Base-by-base conservation (phyloP, 208 protist species). In the Trypanosoma vivax region DNA sequence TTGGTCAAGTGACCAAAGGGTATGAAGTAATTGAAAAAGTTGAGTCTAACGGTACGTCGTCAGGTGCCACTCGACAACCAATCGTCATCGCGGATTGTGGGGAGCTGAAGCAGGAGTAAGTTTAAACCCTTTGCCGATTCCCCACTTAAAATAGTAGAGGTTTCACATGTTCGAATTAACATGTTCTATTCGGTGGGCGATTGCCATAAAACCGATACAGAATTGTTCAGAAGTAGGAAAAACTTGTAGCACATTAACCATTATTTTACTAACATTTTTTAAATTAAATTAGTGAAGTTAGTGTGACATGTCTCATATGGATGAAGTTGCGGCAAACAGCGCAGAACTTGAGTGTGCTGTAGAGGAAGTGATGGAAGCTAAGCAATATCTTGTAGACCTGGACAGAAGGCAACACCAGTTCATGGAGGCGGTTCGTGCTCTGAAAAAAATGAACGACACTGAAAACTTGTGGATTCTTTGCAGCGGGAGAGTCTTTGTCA, bases 1-100 rank as follows among this genome's bases (percentile, higher is more conserved):
- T 98, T 61, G 96, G 96, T 18, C 72, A 93, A 50, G 78, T 97
- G 23, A 77, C 79, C 27, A 79, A 94, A 54, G 88, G 89, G 43
- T 84, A 85, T 58, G 81, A 96, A 14, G 61, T 92, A 40, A 76
- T 96, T 28, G 48, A 73, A 37, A 82, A 84, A 46, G 51, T 94
- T 34, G 90, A 95, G 54, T 16, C 59, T 29, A 54, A 73, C 23
- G 86, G 89, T 40, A 90, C 71, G 51, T 79, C 73, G 41, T 76
- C 67, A 35, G 85, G 88, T 30, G 55, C 76, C 19, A 91, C 81
- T 13, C 70, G 79, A 23, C 68, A 85, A 49, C 79, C 76, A 27
- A 76, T 95, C 48, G 52, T 52, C 7, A 68, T 94, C 53, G 72
- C 68, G 23, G 65, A 91, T 65, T 85, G 78, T 67, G 87, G 83